A percentile compares a stretch with the other conserved stretches of the same genome.
phyloP scores from a whole-genome alignment of 2,329 filamentous ascomycete species.

The Beauveria pseudobassiana region DNA sequence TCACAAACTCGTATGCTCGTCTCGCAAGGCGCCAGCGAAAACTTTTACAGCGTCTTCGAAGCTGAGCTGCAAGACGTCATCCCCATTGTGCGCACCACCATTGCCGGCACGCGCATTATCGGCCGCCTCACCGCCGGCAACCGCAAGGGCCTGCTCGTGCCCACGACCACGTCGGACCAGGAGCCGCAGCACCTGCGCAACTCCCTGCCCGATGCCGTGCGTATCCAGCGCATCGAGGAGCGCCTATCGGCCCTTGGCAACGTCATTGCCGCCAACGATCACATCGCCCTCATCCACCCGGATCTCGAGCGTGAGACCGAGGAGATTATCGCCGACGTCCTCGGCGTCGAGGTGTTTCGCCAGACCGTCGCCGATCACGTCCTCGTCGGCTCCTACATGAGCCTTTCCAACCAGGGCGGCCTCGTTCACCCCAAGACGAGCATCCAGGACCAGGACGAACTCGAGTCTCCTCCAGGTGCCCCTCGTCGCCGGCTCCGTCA shows the following conservation, averaged over 20 bases:
- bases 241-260: conserved; percentile 91
- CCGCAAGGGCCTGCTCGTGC: conserved; percentile 92
- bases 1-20: conserved; percentile 98
- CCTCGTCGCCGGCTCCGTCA: conserved; percentile 87
- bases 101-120: conserved; percentile 92
- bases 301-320: conserved; percentile 97
- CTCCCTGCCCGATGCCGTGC: conserved; percentile 81
- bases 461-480: conserved; percentile 92
- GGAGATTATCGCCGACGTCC: conserved; percentile 93
- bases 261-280: conserved; percentile 93
- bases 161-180: conserved; percentile 93
- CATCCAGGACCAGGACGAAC: conserved; percentile 96
- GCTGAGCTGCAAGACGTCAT: conserved; percentile 95
- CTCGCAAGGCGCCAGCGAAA: conserved; percentile 90
- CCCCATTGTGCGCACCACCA: conserved; percentile 92
- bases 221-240: conserved; percentile 97
- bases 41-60: conserved; percentile 99
- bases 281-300: conserved; percentile 92
- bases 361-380: conserved; percentile 98
- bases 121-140: conserved; percentile 93
- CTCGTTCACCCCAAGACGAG: conserved; percentile 96
- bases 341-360: conserved; percentile 81
- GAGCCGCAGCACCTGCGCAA: conserved; percentile 97
- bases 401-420: conserved; percentile 88
- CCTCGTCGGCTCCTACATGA: conserved; percentile 93